Evolutionary conservation across 140 eudicot species (phyloP), one percentile per base, ranked within the genome.

Genomic region (Oenanthe javanica): DNA sequence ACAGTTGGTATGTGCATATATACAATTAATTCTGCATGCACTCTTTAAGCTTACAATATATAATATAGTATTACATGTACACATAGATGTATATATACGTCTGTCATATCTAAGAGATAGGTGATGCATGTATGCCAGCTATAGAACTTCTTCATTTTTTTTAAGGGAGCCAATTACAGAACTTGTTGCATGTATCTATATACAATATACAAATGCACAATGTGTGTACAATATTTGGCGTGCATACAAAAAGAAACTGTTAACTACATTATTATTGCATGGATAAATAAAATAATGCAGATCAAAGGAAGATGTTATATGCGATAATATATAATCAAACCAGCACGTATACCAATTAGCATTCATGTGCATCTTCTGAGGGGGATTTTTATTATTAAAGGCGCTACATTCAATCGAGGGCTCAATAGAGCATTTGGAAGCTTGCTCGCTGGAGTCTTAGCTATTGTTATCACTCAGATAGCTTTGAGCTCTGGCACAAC

Each of bases 361-460:
- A 8, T 25, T 47, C 23, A 48, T 48, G 54, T 31, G 43, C 38
- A 47, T 48, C 1, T 11, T 48, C 18, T 75, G 46, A 47, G 40
- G 8, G 43, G n/a, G 19, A 75, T 80, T 77, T 73, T 38, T 82
- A 21, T 78, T 8, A 73, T 40, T 42, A 66, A 48, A 91, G 97
- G 97, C 59, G 89, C 89, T 25, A 93, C 97, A 74, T 83, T 89
- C 21, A 86, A 87, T 63, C 81, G 89, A 86, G 97, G 97, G 64
- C 91, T 93, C 87, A 93, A 93, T 79, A 81, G 96, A 52, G 91
- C 92, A 27, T 89, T 93, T 21, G 97, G 97, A 79, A 90, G 91
- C 85, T 79, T 90, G 72, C 82, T 87, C 15, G 96, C 96, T 47
- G 97, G 91, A 79, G 74, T 86, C 40, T 76, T 93, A 27, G 96